These are phyloP conservation scores for Aegilops tauschii DNA, from an alignment of 176 grass and related monocot genomes.

Conservation along the genomic window DNA sequence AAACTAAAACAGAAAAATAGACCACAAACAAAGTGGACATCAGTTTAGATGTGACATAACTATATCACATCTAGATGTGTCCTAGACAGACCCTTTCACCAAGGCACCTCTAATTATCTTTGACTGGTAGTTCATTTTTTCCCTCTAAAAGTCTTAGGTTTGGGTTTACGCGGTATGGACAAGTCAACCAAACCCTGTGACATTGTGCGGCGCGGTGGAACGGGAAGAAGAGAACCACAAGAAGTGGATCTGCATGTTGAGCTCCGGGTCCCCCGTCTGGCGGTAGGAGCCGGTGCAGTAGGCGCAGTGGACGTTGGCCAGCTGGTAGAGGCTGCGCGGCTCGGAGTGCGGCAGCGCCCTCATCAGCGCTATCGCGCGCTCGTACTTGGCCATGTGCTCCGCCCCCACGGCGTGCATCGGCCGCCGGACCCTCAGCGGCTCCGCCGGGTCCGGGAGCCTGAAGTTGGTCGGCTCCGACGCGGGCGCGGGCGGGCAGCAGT, in stretches of 20 bases:
- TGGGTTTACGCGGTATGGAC: too few relatives aligned
- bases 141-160: too few relatives aligned
- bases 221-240: slow-evolving; percentile 66
- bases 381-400: slow-evolving; percentile 55
- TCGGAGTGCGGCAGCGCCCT: slow-evolving; percentile 18
- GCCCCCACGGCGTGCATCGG: slow-evolving; percentile 24
- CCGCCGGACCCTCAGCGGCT: slow-evolving; percentile 30
- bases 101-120: too few relatives aligned
- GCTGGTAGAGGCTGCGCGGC: slow-evolving; percentile 65
- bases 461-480: slow-evolving; percentile 13
- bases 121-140: too few relatives aligned
- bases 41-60: too few relatives aligned
- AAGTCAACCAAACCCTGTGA: too few relatives aligned
- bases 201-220: slow-evolving; percentile 38
- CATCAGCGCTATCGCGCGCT: slow-evolving; percentile 43
- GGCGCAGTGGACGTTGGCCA: slow-evolving; percentile 64
- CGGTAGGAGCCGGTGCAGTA: slow-evolving; percentile 62
- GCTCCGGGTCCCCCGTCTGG: slow-evolving; percentile 11
- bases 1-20: too few relatives aligned
- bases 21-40: too few relatives aligned
- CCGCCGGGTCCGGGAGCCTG: slow-evolving; percentile 25
- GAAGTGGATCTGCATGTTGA: slow-evolving; percentile 46
- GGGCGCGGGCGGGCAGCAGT: slow-evolving; percentile 33
- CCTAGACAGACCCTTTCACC: too few relatives aligned
- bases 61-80: too few relatives aligned